phyloP scores from a whole-genome alignment of 306 rosid species.

The Geum urbanum region DNA sequence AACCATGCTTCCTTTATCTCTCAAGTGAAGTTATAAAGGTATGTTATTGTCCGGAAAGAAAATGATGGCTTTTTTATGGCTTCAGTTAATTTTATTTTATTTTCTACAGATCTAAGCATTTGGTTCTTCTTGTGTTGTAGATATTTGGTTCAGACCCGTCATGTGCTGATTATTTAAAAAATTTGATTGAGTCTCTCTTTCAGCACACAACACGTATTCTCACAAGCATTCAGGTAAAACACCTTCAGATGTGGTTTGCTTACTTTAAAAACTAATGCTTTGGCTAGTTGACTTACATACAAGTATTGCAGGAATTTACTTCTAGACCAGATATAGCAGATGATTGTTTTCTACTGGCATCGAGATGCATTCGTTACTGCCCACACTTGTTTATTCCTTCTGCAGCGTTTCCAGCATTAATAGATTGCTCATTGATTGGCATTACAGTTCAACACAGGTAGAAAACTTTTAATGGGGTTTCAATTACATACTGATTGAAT shows the following conservation, averaged over 20 bases:
- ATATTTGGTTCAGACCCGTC: slow-evolving; percentile 96
- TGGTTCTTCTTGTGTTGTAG: slow-evolving; percentile 49
- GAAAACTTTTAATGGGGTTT: not conserved
- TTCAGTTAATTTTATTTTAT: not conserved
- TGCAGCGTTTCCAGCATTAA: slow-evolving; percentile 72
- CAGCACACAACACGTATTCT: slow-evolving; percentile 77
- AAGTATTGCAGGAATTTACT: slow-evolving; percentile 80
- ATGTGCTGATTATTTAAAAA: slow-evolving; percentile 87
- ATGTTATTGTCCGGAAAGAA: not conserved
- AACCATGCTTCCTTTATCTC: slow-evolving; percentile 97
- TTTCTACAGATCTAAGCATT: slow-evolving; percentile 25
- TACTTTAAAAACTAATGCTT: slow-evolving; percentile 17
- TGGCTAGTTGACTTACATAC: slow-evolving; percentile 20
- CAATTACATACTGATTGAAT: not conserved
- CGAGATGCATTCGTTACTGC: slow-evolving; percentile 98
- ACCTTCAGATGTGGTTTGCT: not conserved
- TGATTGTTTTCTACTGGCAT: slow-evolving; percentile 96
- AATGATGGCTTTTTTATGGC: not conserved
- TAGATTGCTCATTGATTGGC: slow-evolving; percentile 95
- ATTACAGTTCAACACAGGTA: slow-evolving; percentile 96
- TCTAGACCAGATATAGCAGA: slow-evolving; percentile 99
- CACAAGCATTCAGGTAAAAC: slow-evolving; percentile 74
- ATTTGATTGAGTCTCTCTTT: slow-evolving; percentile 86
- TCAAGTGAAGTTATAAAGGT: slow-evolving; percentile 99
- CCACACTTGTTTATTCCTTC: slow-evolving; percentile 95